Conservation (phyloP, 495 filamentous ascomycete species). For the Entonaema liquescens region DNA sequence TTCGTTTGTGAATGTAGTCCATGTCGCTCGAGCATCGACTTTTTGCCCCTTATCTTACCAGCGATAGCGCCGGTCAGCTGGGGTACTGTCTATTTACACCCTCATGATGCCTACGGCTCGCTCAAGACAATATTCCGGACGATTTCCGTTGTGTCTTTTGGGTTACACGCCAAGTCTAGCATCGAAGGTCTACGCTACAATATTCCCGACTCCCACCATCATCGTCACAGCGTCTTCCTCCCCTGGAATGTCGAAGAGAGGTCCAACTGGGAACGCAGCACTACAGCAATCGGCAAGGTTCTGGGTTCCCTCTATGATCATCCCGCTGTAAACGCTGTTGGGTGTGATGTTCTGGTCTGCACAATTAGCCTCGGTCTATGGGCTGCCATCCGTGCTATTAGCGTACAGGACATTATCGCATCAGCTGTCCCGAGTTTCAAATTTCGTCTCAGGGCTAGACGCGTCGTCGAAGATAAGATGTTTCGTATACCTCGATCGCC, state of each 20-base stretch:
- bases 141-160: slow-evolving; percentile 48
- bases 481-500: neutral
- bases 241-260: slow-evolving; percentile 55
- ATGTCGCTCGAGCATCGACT: slow-evolving; percentile 55
- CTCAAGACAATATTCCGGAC: slow-evolving; percentile 54
- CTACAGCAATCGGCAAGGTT: slow-evolving; percentile 53
- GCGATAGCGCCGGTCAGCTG: slow-evolving; percentile 53
- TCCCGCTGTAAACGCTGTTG: slow-evolving; percentile 58
- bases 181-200: slow-evolving; percentile 50
- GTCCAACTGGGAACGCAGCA: slow-evolving; percentile 50
- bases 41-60: slow-evolving; percentile 59
- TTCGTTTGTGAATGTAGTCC: slow-evolving; percentile 55
- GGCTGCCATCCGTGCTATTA: slow-evolving; percentile 59
- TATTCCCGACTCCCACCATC: slow-evolving; percentile 53
- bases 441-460: slow-evolving; percentile 10
- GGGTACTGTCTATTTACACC: slow-evolving; percentile 50
- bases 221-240: slow-evolving; percentile 54
- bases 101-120: slow-evolving; percentile 50
- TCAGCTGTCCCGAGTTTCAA: slow-evolving; percentile 33
- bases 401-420: slow-evolving; percentile 52
- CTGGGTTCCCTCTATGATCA: slow-evolving; percentile 55
- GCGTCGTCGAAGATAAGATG: slow-evolving; percentile 10
- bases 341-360: slow-evolving; percentile 61
- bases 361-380: slow-evolving; percentile 61
- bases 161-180: slow-evolving; percentile 53